Base-by-base conservation (phyloP, 2,329 filamentous ascomycete genomes). In the Aspergillus eucalypticola region DNA sequence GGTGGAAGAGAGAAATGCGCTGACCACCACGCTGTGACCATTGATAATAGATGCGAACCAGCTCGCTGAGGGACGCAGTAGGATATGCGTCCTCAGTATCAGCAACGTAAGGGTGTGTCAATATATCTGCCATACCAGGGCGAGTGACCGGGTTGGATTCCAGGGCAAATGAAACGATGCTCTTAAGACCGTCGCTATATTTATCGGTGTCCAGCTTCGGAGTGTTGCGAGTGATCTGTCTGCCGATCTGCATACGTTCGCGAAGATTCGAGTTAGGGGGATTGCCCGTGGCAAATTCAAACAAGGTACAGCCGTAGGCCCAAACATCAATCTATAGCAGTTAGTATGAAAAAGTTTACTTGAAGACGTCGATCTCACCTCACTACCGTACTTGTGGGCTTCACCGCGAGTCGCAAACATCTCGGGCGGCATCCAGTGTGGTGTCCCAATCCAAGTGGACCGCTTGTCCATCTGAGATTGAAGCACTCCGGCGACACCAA, bases 361-460 rank as follows among this genome's bases (percentile, higher is more conserved):
- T 39, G 2, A 7, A 10, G 25, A n/a, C 11, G n/a, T 35, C 25
- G 13, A 21, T 44, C 75, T 66, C 59, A 79, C 77, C 66, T 82
- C 80, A 59, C 78, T 81, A 11, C 79, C 78, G 59, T 82, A 82
- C 53, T 78, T 73, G 55, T 79, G 77, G 7, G 74, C 76, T 57
- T 76, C 74, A 8, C 70, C 68, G 3, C 70, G 69, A 48, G 69
- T 71, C 48, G 75, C 67, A 62, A 81, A 81, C 71, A 88, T 78
- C 69, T 89, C 86, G 4, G 84, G 85, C 5, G 86, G 83, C 86
- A 89, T 88, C 84, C 85, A 89, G 67, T 88, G 83, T 3, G 86
- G 84, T 3, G 86, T 89, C 23, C 86, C 86, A 54, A 89, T 84
- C 71, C 88, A 86, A 4, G 86, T 89, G 8, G 83, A 83, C 58